These are phyloP conservation scores for Nowakowskiella sp. DNA, from an alignment of 192 early-diverging fungal genomes.

Conservation along the genomic window DNA sequence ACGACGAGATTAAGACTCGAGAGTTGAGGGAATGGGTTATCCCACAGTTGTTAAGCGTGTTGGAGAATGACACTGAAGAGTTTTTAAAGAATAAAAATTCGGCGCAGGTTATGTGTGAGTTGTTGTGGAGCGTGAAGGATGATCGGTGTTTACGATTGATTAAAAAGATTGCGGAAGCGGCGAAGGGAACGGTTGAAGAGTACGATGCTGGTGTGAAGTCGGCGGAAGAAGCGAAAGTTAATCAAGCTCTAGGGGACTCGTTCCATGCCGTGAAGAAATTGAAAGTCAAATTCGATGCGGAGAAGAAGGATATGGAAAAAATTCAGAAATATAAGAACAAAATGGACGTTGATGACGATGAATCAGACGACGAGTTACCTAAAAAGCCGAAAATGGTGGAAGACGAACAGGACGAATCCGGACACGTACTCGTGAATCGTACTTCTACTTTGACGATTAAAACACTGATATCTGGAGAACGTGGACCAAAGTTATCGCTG, in stretches of 20 bases:
- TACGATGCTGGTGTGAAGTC: conserved; percentile 20
- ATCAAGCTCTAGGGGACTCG: conserved; percentile 22
- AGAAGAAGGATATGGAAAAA: conserved; percentile 4
- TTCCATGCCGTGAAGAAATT: conserved; percentile 53
- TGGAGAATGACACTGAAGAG: conserved; percentile 38
- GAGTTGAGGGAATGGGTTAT: conserved; percentile 64
- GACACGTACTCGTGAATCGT: conserved; percentile 26
- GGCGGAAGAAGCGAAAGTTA: conserved; percentile 22
- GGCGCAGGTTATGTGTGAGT: conserved; percentile 53
- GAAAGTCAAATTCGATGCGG: conserved; percentile 29
- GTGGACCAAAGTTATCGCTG: too few species aligned
- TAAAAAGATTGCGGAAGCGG: background rate
- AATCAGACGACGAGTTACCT: conserved; percentile 28
- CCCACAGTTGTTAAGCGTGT: conserved; percentile 50
- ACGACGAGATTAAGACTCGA: conserved; percentile 48
- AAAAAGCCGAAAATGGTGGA: conserved; percentile 1
- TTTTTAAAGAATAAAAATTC: conserved; percentile 60
- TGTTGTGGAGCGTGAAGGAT: conserved; percentile 22
- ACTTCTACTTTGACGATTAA: conserved; percentile 28
- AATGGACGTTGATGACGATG: conserved; percentile 28
- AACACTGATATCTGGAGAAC: conserved; percentile 22
- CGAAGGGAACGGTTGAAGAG: conserved; percentile 24
- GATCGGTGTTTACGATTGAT: conserved; percentile 1
- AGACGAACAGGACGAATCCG: conserved; percentile 13
- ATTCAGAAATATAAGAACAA: background rate